Evolutionary conservation across 2,329 filamentous ascomycete genomes (phyloP).

Genomic region (Exophiala aquamarina): DNA sequence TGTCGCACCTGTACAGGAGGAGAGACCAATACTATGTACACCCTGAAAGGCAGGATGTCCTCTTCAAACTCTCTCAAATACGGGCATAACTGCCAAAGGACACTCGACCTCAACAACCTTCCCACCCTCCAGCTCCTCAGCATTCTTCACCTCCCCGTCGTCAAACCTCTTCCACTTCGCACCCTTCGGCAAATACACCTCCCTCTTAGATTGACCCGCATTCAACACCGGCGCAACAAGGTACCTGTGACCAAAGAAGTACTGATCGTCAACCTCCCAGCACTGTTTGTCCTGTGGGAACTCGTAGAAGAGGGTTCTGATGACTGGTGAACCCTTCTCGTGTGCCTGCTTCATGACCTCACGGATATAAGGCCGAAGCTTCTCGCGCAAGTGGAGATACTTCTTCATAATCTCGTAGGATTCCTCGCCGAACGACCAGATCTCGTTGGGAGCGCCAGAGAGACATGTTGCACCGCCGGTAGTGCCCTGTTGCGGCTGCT

Average conservation of each 20-base stretch:
- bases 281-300: constrained; percentile 56
- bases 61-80: constrained; percentile 37
- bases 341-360: constrained; percentile 60
- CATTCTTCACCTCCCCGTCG: constrained; percentile 32
- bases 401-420: constrained; percentile 60
- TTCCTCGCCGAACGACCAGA: constrained; percentile 65
- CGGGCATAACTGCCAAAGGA: constrained; percentile 49
- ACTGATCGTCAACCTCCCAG: constrained; percentile 62
- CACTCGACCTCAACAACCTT: constrained; percentile 42
- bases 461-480: constrained; percentile 38
- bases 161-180: constrained; percentile 42
- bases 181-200: constrained; percentile 55
- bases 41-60: no score
- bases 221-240: constrained; percentile 58
- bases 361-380: constrained; percentile 58
- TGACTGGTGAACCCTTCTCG: constrained; percentile 60
- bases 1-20: no score
- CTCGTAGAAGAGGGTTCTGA: constrained; percentile 63
- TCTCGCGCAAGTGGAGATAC: constrained; percentile 60
- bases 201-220: constrained; percentile 45
- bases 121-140: constrained; percentile 39
- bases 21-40: no score
- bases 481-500: constrained; percentile 44
- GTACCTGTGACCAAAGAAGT: constrained; percentile 64
- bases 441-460: constrained; percentile 59